A percentile compares a stretch with the other conserved stretches of the same genome.
Conservation (phyloP, 78 protist genomes). For the Dictyostelium purpureum region DNA sequence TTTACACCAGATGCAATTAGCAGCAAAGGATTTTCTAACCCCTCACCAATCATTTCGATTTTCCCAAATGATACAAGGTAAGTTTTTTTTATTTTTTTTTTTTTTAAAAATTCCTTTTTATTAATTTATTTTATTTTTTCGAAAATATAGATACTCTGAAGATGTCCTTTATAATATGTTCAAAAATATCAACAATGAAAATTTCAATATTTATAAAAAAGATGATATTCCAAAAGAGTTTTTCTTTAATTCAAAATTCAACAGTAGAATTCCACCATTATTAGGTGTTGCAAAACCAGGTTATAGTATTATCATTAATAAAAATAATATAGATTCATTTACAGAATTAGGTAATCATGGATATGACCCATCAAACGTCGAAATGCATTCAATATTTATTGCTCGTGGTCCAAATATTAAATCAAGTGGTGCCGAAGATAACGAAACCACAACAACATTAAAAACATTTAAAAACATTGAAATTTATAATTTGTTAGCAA, state of each 20-base stretch:
- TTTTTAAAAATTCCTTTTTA: background rate
- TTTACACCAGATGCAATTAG: background rate
- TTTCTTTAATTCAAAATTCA: background rate
- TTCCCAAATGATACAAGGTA: background rate
- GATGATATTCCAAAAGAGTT: background rate
- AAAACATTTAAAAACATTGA: background rate
- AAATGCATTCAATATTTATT: slow-evolving; percentile 22
- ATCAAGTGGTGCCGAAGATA: background rate
- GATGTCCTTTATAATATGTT: background rate
- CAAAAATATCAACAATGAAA: background rate
- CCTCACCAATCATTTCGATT: slow-evolving; percentile 10
- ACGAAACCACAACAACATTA: background rate
- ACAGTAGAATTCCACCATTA: slow-evolving; percentile 28
- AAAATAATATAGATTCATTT: background rate
- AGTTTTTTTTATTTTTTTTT: background rate
- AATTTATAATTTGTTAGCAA: background rate
- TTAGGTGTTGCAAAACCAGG: slow-evolving; percentile 29
- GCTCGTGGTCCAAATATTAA: slow-evolving; percentile 55
- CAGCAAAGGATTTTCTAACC: too few relatives aligned
- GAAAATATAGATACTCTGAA: background rate
- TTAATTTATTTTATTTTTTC: background rate
- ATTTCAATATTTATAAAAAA: background rate
- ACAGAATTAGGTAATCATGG: slow-evolving; percentile 44
- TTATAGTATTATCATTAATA: background rate
- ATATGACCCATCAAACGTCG: background rate